Base-by-base conservation (phyloP, 2,329 filamentous ascomycete genomes). In the Ophiostoma fasciatum region DNA sequence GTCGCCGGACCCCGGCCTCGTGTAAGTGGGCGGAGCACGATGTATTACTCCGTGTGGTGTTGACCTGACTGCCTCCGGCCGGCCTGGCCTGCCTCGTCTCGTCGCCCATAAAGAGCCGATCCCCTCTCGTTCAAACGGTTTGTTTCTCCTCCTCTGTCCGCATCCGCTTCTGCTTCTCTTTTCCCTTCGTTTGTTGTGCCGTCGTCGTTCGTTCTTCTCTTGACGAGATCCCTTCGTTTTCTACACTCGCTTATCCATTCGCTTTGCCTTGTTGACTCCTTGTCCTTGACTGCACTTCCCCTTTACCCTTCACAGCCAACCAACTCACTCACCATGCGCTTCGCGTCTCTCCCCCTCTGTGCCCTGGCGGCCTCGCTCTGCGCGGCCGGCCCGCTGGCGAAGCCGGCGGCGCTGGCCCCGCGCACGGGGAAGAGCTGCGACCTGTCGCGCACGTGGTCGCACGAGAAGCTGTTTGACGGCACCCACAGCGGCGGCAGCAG, bases 371-470 rank as follows among this genome's bases (percentile, higher is more conserved):
- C 40, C 21, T 19, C 36, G 3, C 23, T 36, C 13, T 31, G 26
- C 36, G 29, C 20, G 23, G 43, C 41, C 28, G 31, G 36, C 37
- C 37, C 35, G 19, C 3, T 35, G 30, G 18, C n/a, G n/a, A n/a
- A n/a, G 18, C 28, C 42, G 20, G 15, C 38, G 18, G 33, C 34
- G 9, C 39, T 37, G 12, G 43, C 45, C 25, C 44, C 45, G 40
- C 38, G 42, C 22, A 30, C 40, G 12, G 14, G 15, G 8, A 38
- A 39, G 14, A 37, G 42, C 26, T 47, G 42, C 15, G 40, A 40
- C 33, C 31, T 49, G 17, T 32, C 27, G 10, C 39, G 38, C 33
- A 33, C 33, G 12, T 48, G 46, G 46, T 28, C 39, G 19, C 42
- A 45, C 34, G 30, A 44, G 14, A 34, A 39, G 13, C 36, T 43